phyloP scores from a whole-genome alignment of 495 filamentous ascomycete species.

The Thozetella sp. region DNA sequence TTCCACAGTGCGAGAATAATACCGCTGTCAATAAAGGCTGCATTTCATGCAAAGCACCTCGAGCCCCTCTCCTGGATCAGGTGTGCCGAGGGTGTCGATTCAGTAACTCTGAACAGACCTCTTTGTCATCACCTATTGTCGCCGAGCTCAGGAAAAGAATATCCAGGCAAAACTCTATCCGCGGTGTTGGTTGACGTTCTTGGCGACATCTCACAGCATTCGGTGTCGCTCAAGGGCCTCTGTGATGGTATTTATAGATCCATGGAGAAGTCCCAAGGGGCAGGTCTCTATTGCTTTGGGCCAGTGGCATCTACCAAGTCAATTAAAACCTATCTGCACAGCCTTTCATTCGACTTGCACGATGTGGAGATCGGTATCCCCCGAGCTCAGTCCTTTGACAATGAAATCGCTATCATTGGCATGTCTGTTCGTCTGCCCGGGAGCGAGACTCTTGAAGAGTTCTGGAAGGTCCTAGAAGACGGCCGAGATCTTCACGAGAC shows the following conservation, averaged over 20 bases:
- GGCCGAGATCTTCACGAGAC: conserved; percentile 52
- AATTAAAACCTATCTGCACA: background rate
- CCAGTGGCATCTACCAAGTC: background rate
- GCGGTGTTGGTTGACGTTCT: conserved; percentile 1
- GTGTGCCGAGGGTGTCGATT: background rate
- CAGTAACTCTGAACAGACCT: background rate
- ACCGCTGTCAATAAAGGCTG: conserved; percentile 57
- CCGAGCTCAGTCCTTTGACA: too few relatives aligned
- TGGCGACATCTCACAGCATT: conserved; percentile 11
- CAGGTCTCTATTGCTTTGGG: too few relatives aligned
- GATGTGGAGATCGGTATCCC: background rate
- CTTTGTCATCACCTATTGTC: conserved; percentile 12
- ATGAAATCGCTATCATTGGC: conserved; percentile 66
- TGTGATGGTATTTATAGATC: too few relatives aligned
- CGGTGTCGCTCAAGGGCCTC: conserved; percentile 8
- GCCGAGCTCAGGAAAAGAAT: conserved; percentile 10
- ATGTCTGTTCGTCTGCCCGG: conserved; percentile 67
- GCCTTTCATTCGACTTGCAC: background rate
- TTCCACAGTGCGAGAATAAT: conserved; percentile 37
- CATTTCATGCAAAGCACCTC: conserved; percentile 40
- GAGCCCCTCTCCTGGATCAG: background rate
- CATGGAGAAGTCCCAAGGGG: too few relatives aligned
- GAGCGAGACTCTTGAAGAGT: conserved; percentile 50
- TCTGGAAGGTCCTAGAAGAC: conserved; percentile 65
- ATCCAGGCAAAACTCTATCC: conserved; percentile 2